Evolutionary conservation across 208 protist species (phyloP).

Genomic region (Leptomonas pyrrhocoris): DNA sequence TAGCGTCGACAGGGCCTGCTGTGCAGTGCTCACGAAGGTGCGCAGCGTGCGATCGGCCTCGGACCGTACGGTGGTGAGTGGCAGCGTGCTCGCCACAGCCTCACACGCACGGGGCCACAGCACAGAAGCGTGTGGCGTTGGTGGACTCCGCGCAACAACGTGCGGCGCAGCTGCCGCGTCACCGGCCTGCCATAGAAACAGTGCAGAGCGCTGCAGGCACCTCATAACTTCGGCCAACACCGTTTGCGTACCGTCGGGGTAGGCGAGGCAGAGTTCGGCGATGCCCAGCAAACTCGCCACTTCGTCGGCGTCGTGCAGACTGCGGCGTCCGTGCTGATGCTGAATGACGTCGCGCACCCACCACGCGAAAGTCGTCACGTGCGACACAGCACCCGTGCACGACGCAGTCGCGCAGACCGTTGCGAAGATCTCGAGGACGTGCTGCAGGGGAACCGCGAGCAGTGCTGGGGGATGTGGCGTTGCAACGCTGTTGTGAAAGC

Average conservation of each 20-base stretch:
- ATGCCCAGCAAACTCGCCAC: slow-evolving; percentile 32
- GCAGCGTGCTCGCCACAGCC: slow-evolving; percentile 31
- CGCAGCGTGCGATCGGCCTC: slow-evolving; percentile 34
- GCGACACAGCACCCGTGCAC: slow-evolving; percentile 1
- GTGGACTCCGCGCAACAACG: neutral
- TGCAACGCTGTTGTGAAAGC: neutral
- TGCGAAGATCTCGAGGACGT: slow-evolving; percentile 30
- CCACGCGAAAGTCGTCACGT: slow-evolving; percentile 30
- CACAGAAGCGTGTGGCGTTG: neutral
- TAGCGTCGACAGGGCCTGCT: slow-evolving; percentile 6
- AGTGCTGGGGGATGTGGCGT: slow-evolving; percentile 4
- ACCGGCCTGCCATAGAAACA: slow-evolving; percentile 22
- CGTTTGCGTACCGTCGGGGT: slow-evolving; percentile 41
- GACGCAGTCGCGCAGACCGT: slow-evolving; percentile 28
- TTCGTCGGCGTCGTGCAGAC: slow-evolving; percentile 11
- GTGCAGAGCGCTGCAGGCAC: slow-evolving; percentile 36
- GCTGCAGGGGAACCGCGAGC: slow-evolving; percentile 12
- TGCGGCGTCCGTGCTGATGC: slow-evolving; percentile 20
- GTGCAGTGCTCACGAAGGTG: slow-evolving; percentile 5
- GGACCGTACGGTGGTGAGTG: slow-evolving; percentile 23
- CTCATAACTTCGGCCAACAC: slow-evolving; percentile 48
- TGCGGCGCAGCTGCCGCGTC: neutral
- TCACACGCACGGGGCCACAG: slow-evolving; percentile 47
- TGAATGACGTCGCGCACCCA: slow-evolving; percentile 32
- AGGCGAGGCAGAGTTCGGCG: slow-evolving; percentile 35